These are phyloP conservation scores for Trichocladium uniseriatum DNA, from an alignment of 495 filamentous ascomycete genomes.

Conservation along the genomic window DNA sequence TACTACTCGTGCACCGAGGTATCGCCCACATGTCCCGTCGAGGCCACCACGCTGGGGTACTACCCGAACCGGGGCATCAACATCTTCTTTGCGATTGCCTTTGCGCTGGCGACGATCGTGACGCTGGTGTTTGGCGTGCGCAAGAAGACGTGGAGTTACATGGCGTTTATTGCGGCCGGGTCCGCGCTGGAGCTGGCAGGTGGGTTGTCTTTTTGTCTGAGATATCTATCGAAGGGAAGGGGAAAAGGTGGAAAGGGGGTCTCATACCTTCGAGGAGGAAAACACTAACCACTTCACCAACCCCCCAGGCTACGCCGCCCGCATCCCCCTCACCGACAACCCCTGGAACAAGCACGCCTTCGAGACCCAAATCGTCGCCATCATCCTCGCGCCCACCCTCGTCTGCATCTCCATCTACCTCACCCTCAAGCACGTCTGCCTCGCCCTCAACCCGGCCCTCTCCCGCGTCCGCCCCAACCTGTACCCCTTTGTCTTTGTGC, in stretches of 20 bases:
- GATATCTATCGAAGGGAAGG: no score
- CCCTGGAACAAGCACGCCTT: conserved; percentile 52
- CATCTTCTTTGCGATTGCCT: conserved; percentile 50
- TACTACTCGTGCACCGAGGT: conserved; percentile 42
- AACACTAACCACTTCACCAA: neutral
- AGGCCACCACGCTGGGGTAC: conserved; percentile 57
- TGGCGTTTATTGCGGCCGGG: conserved; percentile 42
- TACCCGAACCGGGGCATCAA: conserved; percentile 55
- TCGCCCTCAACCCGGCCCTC: conserved; percentile 44
- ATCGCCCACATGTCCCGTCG: conserved; percentile 44
- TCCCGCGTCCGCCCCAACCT: conserved; percentile 47
- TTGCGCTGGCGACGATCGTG: conserved; percentile 38
- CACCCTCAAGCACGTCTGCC: conserved; percentile 55
- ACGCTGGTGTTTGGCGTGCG: conserved; percentile 44
- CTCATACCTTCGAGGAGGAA: no score
- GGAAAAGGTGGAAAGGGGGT: no score
- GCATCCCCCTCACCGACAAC: conserved; percentile 50
- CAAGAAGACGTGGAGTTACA: conserved; percentile 55
- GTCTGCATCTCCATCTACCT: conserved; percentile 59
- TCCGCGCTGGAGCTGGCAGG: conserved; percentile 33
- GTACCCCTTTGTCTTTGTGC: conserved; percentile 58
- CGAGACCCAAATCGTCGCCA: conserved; percentile 57
- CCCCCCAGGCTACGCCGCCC: conserved; percentile 49
- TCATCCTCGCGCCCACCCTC: conserved; percentile 58
- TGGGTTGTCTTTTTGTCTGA: conserved; percentile 9